Conservation (phyloP, 2,329 filamentous ascomycete species). For the Beauveria scarabaeidicola region DNA sequence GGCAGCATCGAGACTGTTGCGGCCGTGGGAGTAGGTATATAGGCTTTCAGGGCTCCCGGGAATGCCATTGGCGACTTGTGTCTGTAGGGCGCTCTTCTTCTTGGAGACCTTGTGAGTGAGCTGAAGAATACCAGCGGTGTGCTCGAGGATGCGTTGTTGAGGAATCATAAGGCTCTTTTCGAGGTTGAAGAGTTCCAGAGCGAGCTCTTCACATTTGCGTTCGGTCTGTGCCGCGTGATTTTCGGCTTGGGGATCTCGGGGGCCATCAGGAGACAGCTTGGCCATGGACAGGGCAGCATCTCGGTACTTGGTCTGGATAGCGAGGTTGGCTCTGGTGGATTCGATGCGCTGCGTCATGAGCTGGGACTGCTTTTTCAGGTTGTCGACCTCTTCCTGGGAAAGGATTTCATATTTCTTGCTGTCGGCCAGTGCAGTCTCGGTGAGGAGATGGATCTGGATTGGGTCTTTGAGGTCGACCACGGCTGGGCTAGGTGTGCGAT, state of each 20-base stretch:
- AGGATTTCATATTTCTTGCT: slow-evolving; percentile 78
- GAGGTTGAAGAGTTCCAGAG: slow-evolving; percentile 68
- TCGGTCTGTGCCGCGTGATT: slow-evolving; percentile 66
- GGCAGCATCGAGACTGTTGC: slow-evolving; percentile 47
- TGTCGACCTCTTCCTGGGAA: slow-evolving; percentile 85
- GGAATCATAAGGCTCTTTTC: slow-evolving; percentile 70
- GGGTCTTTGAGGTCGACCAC: slow-evolving; percentile 58
- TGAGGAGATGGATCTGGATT: slow-evolving; percentile 83
- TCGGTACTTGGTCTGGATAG: slow-evolving; percentile 85
- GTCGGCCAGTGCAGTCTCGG: slow-evolving; percentile 87
- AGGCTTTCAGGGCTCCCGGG: slow-evolving; percentile 71
- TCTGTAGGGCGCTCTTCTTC: slow-evolving; percentile 37
- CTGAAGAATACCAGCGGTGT: slow-evolving; percentile 87
- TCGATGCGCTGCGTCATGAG: slow-evolving; percentile 69
- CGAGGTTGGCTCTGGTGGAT: slow-evolving; percentile 71
- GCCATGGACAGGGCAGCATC: slow-evolving; percentile 86
- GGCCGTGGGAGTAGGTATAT: slow-evolving; percentile 57
- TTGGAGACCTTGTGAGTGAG: slow-evolving; percentile 76
- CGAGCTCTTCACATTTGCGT: slow-evolving; percentile 77
- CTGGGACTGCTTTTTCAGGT: slow-evolving; percentile 78
- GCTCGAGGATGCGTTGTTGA: slow-evolving; percentile 70
- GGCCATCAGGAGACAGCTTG: slow-evolving; percentile 62
- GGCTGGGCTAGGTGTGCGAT: slow-evolving; percentile 46
- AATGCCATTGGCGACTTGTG: slow-evolving; percentile 44
- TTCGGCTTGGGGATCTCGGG: slow-evolving; percentile 53